phyloP scores from a whole-genome alignment of 108 stramenopile genomes.

The Nitzschia inconspicua region DNA sequence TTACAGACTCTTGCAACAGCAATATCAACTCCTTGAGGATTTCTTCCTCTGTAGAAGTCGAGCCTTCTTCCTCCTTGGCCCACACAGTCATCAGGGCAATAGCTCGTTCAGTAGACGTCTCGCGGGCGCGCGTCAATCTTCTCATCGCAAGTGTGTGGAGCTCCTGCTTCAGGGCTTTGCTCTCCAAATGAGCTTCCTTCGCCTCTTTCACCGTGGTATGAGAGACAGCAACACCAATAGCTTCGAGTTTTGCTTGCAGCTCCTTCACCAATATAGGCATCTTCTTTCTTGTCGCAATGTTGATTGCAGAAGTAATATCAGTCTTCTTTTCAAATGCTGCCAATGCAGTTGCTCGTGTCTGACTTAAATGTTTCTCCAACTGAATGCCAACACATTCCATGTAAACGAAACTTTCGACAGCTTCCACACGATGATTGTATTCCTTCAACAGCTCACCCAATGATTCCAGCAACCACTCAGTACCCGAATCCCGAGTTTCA shows the following conservation, averaged over 20 bases:
- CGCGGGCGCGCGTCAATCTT: constrained; percentile 60
- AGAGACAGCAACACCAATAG: constrained; percentile 58
- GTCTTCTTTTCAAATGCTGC: constrained; percentile 83
- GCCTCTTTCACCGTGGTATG: constrained; percentile 82
- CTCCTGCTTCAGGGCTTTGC: constrained; percentile 73
- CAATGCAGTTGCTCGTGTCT: constrained; percentile 58
- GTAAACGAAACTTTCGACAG: constrained; percentile 78
- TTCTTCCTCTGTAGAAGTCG: constrained; percentile 4
- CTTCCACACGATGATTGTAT: constrained; percentile 69
- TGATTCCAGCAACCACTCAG: constrained; percentile 34
- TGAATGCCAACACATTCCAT: constrained; percentile 86
- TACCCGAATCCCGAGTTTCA: constrained; percentile 28
- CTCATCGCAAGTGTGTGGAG: constrained; percentile 67
- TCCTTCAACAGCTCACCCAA: constrained; percentile 54
- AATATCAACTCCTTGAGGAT: constrained; percentile 8
- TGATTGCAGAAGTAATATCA: constrained; percentile 82
- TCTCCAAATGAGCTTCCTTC: constrained; percentile 78
- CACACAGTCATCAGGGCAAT: constrained; percentile 75
- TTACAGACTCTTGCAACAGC: not conserved
- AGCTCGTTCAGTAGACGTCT: constrained; percentile 65
- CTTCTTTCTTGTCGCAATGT: constrained; percentile 76
- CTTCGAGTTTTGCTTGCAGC: constrained; percentile 67
- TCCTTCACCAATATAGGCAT: constrained; percentile 67
- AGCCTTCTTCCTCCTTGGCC: constrained; percentile 54
- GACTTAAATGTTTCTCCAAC: constrained; percentile 75